Evolutionary conservation across 1,139 yeast genomes (phyloP), one percentile per base, ranked within the genome.

Genomic region (Eremothecium cymbalariae): DNA sequence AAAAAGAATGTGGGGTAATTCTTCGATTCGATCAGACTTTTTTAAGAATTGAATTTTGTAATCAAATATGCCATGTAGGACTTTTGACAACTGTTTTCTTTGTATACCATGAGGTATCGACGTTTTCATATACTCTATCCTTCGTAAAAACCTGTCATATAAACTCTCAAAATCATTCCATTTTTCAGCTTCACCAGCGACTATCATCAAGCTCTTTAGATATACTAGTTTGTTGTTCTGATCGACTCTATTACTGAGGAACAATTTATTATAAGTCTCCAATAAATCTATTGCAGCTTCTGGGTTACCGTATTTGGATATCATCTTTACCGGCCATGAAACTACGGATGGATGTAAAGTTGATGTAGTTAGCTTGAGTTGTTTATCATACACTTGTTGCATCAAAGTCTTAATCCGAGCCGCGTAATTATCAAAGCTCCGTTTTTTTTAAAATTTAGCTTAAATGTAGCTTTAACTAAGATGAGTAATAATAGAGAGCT

Each of bases 401-500:
- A 61, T 43, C 9, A 61, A 38, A 6, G 47, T 50, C 31, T 57
- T 51, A 12, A 56, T 48, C 31, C 61, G 47, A 2, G 42, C 41
- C 3, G 55, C 52, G 3, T 64, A 53, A 8, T 43, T 40, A 4
- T 46, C 41, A 7, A 57, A 31, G 54, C 52, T 4, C 45, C 51
- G 18, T 47, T 44, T 19, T 49, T 43, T 25, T 46, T 38, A 13
- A 60, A 42, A 41, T 70, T 72, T 31, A 62, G 47, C 38, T 57
- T 57, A 6, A 70, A 57, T 14, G 71, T 56, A 0, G 77, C 62
- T 32, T 60, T 57, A 46, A 72, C 57, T 37, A 72, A 46, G 41
- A 55, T 60, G 22, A 57, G 57, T 38, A 72, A 67, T 0, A 72
- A 58, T 13, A 52, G 51, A 0, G 72, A 54, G 7, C 63, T 53